These are phyloP conservation scores for Allium cepa DNA, from an alignment of 106 monocot genomes.

Conservation along the genomic window DNA sequence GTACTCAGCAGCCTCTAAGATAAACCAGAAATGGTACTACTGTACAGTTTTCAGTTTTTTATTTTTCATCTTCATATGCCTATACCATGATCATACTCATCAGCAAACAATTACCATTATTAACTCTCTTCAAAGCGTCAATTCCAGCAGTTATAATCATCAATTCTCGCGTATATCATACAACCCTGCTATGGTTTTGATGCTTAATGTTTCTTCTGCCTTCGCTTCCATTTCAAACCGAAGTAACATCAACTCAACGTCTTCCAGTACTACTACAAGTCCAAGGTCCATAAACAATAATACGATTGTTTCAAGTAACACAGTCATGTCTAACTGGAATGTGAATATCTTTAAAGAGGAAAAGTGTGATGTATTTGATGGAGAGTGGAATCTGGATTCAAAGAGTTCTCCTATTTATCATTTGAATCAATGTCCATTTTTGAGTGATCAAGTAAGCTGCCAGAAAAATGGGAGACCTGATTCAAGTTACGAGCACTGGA, in stretches of 20 bases:
- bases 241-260: neutral
- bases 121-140: neutral
- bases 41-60: constrained; percentile 11
- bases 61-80: constrained; percentile 5
- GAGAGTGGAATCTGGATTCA: constrained; percentile 34
- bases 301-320: too few relatives aligned
- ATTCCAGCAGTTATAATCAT: too few relatives aligned
- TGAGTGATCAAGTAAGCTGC: constrained; percentile 32
- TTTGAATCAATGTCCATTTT: constrained; percentile 24
- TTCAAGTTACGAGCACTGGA: constrained; percentile 33
- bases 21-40: constrained; percentile 15
- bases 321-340: neutral
- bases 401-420: constrained; percentile 21
- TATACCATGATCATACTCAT: constrained; percentile 1
- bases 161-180: too few relatives aligned
- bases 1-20: neutral
- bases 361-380: constrained; percentile 16
- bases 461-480: constrained; percentile 37
- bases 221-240: neutral
- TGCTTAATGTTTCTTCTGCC: neutral
- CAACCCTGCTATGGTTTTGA: too few relatives aligned
- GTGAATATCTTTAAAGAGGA: neutral
- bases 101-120: neutral
- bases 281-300: too few relatives aligned
- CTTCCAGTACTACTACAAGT: too few relatives aligned